These are phyloP conservation scores for Stephania cephalantha DNA, from an alignment of 164 flowering plant genomes.

Conservation along the genomic window DNA sequence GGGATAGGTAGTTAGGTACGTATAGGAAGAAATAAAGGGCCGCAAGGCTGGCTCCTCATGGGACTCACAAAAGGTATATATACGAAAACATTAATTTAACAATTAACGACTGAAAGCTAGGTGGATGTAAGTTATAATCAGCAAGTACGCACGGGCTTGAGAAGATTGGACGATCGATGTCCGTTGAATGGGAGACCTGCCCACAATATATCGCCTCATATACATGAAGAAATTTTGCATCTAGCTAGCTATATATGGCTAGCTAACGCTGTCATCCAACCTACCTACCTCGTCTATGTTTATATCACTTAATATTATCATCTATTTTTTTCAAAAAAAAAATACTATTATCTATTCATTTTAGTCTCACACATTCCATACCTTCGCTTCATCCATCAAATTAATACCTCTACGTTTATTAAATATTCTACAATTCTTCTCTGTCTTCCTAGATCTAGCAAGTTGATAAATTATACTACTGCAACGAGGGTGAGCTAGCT, in stretches of 20 bases:
- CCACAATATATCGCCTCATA: constrained; percentile 27
- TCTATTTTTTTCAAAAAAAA: constrained; percentile 10
- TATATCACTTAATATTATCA: neutral
- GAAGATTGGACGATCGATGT: constrained; percentile 16
- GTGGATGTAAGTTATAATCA: neutral
- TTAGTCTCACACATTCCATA: constrained; percentile 13
- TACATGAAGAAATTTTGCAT: constrained; percentile 18
- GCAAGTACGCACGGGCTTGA: neutral
- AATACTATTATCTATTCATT: constrained; percentile 18
- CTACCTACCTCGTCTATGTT: neutral
- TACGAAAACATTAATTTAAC: neutral
- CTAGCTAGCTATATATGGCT: neutral
- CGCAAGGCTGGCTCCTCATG: neutral
- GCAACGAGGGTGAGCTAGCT: too few species aligned
- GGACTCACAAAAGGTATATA: neutral
- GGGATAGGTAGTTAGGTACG: neutral
- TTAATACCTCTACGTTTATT: too few species aligned
- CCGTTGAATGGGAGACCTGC: constrained; percentile 31
- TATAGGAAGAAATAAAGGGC: too few species aligned
- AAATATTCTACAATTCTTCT: too few species aligned
- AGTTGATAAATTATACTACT: too few species aligned
- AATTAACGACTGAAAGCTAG: neutral
- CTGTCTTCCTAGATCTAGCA: too few species aligned
- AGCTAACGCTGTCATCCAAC: constrained; percentile 8
- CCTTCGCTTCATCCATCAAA: neutral